Evolutionary conservation across 108 stramenopile genomes (phyloP).

Genomic region (Skeletonema tropicum): DNA sequence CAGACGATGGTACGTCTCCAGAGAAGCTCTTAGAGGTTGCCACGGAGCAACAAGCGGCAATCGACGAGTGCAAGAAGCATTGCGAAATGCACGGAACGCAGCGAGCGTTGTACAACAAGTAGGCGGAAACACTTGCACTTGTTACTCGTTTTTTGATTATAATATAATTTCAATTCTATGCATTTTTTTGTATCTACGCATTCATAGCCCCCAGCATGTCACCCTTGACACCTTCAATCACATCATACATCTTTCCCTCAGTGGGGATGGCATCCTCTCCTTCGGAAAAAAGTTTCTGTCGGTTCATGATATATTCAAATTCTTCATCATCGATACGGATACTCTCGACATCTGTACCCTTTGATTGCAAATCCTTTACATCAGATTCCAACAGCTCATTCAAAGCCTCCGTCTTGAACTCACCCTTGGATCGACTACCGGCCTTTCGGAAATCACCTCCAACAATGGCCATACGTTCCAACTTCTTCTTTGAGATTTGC

Average conservation of each 20-base stretch:
- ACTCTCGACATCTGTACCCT: constrained; percentile 72
- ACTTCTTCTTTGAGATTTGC: constrained; percentile 93
- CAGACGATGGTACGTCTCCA: no score
- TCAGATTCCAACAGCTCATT: constrained; percentile 83
- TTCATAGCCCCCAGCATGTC: constrained; percentile 58
- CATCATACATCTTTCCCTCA: constrained; percentile 93
- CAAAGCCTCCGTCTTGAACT: constrained; percentile 76
- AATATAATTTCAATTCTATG: not conserved
- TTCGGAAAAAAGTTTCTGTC: constrained; percentile 76
- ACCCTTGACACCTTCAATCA: constrained; percentile 75
- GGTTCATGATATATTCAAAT: constrained; percentile 87
- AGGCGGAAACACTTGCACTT: no score
- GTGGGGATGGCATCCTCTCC: constrained; percentile 69
- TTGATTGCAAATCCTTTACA: constrained; percentile 85
- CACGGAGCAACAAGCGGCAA: no score
- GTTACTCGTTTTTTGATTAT: not conserved
- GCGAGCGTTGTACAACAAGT: no score
- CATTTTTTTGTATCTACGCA: not conserved
- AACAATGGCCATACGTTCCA: constrained; percentile 95
- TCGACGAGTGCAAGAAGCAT: no score
- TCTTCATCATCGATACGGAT: constrained; percentile 88
- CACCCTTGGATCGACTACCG: constrained; percentile 77
- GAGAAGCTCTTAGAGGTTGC: no score
- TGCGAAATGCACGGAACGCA: no score
- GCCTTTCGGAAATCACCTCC: constrained; percentile 96